Evolutionary conservation across 805 yeast species (phyloP), one percentile per base, ranked within the genome.

Genomic region (Ogataea dorogensis): DNA sequence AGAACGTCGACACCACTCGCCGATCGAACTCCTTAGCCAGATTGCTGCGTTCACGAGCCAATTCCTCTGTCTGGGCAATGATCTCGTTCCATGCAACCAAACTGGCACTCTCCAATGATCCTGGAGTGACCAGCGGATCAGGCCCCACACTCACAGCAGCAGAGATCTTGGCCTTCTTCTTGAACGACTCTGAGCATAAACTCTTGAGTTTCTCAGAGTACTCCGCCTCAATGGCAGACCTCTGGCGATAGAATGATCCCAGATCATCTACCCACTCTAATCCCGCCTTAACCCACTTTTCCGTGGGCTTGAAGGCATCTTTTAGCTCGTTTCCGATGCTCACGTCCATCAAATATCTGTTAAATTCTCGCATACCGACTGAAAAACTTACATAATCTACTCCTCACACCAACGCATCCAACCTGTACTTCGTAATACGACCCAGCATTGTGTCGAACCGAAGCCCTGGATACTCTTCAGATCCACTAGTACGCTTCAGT

Each of bases 71-170:
- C 54, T 86, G 93, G 3, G 83, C 71, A 41, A 91, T 70, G 5
- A 89, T 75, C 46, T 87, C 95, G 28, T 76, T 86, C 98, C 98
- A 91, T 2, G 95, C 76, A 9, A 86, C 95, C 44, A 89, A 64
- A 11, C 85, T 70, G 0, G 96, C 95, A 46, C 85, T 73, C 56
- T 93, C 98, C 32, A 91, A 67, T 0, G 97, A 87, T 0, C 99
- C 98, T 0, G 98, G 98, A 0, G 99, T 93, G 27, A 86, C 75
- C 26, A 79, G 73, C 0, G 99, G 98, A 12, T 75, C 75, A 42
- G 86, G 95, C 17, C 99, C 99, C 2, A 93, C 98, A 28, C 89
- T 77, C 18, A 93, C 61, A 10, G 64, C 58, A 0, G 91, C 75
- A 8, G 86, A 68, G 12, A 70, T 61, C 46, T 77, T 77, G 31